These are phyloP conservation scores for Globisporangium perplexum DNA, from an alignment of 352 stramenopile species.

Conservation along the genomic window DNA sequence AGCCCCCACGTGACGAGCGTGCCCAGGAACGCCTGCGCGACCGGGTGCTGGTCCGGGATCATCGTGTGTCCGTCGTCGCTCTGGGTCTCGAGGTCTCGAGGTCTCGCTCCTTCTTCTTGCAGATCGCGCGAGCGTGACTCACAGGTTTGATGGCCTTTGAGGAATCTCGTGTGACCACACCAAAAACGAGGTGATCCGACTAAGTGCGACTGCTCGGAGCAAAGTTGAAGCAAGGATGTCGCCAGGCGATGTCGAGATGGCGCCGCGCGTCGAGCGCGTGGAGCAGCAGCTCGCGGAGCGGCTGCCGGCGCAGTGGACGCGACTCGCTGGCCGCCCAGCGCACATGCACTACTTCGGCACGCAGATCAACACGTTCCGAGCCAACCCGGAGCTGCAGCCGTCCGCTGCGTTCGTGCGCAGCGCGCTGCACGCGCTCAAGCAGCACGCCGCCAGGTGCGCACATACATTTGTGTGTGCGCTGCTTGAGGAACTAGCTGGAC, in stretches of 20 bases:
- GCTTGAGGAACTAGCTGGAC: too few relatives aligned
- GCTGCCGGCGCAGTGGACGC: constrained; percentile 37
- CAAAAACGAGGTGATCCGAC: too few relatives aligned
- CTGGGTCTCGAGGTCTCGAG: too few relatives aligned
- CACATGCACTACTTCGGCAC: constrained; percentile 56
- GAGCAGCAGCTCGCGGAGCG: constrained; percentile 43
- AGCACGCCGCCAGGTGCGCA: constrained; percentile 19
- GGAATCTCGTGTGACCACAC: too few relatives aligned
- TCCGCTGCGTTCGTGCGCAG: constrained; percentile 37
- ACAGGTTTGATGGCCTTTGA: too few relatives aligned
- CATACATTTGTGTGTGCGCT: too few relatives aligned
- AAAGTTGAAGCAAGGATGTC: not conserved
- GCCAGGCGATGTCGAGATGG: constrained; percentile 29
- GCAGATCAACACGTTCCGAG: constrained; percentile 57
- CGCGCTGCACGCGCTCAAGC: constrained; percentile 31
- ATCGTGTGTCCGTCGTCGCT: too few relatives aligned
- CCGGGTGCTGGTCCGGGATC: constrained; percentile 68
- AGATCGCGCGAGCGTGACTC: not conserved
- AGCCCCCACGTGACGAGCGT: constrained; percentile 83
- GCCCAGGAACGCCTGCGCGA: constrained; percentile 76
- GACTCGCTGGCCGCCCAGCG: constrained; percentile 43
- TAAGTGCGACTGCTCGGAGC: too few relatives aligned
- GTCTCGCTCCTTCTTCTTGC: not conserved
- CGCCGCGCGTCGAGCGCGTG: constrained; percentile 33
- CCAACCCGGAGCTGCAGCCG: constrained; percentile 42